These are phyloP conservation scores for Monosporascus sp. DNA, from an alignment of 2,329 filamentous ascomycete species.

Conservation along the genomic window DNA sequence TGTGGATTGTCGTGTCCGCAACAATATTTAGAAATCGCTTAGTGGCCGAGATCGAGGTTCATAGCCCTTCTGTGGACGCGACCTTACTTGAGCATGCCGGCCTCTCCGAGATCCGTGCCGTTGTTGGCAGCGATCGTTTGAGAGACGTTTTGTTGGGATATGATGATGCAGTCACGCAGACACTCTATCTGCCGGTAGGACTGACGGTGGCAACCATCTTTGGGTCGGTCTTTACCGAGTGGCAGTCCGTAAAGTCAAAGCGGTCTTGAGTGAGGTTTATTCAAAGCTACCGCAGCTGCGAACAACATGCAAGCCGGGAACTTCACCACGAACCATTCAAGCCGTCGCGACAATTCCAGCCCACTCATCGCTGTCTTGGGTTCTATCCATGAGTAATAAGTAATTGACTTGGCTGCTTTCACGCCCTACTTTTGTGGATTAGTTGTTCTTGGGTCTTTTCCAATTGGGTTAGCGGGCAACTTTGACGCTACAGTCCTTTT, in stretches of 20 bases:
- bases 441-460: no score
- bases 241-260: slow-evolving; percentile 3
- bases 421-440: no score
- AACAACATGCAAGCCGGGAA: no score
- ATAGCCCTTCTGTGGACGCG: slow-evolving; percentile 1
- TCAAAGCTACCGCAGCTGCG: no score
- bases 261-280: no score
- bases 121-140: slow-evolving; percentile 5
- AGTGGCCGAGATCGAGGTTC: slow-evolving; percentile 2
- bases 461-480: no score
- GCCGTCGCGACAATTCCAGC: no score
- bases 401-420: no score
- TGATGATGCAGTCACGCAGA: slow-evolving; percentile 8
- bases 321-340: no score
- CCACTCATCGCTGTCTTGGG: no score
- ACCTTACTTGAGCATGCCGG: slow-evolving; percentile 1
- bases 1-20: slow-evolving; percentile 9
- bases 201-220: background rate
- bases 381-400: no score
- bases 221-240: slow-evolving; percentile 1
- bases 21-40: slow-evolving; percentile 7
- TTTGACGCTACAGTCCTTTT: no score
- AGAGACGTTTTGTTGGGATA: slow-evolving; percentile 9
- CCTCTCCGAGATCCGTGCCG: slow-evolving; percentile 2
- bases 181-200: slow-evolving; percentile 6